phyloP scores from a whole-genome alignment of 441 rosid species.

The Erodium trifolium region DNA sequence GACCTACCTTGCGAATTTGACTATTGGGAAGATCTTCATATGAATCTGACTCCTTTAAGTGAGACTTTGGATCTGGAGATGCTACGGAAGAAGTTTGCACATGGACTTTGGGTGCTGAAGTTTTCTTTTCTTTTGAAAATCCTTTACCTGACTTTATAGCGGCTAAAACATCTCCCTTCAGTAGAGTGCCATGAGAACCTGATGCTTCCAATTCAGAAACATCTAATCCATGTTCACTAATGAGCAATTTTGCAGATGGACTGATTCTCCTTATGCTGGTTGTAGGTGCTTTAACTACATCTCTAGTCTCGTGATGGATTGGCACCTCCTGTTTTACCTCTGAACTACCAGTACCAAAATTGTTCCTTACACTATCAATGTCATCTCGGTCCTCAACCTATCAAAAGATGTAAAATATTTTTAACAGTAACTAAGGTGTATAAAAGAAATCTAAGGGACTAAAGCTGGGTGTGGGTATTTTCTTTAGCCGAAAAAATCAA shows the following conservation, averaged over 20 bases:
- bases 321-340: slow-evolving; percentile 39
- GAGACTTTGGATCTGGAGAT: slow-evolving; percentile 34
- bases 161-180: slow-evolving; percentile 75
- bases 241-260: slow-evolving; percentile 79
- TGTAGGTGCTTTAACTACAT: slow-evolving; percentile 32
- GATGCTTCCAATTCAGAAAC: slow-evolving; percentile 62
- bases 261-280: slow-evolving; percentile 65
- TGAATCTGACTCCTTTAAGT: slow-evolving; percentile 39
- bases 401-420: slow-evolving; percentile 14
- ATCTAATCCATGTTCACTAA: slow-evolving; percentile 75
- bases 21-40: slow-evolving; percentile 82
- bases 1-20: slow-evolving; percentile 93
- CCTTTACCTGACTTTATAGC: slow-evolving; percentile 71
- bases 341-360: slow-evolving; percentile 31
- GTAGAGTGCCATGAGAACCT: slow-evolving; percentile 75
- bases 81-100: slow-evolving; percentile 32
- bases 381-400: slow-evolving; percentile 86
- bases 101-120: slow-evolving; percentile 32
- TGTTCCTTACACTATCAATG: slow-evolving; percentile 59
- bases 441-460: neutral
- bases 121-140: slow-evolving; percentile 39
- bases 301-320: slow-evolving; percentile 34
- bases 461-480: neutral
- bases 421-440: neutral
- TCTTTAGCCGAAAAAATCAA: neutral